Base-by-base conservation (phyloP, 2,329 filamentous ascomycete species). In the Stagonosporopsis cucurbitacearum region DNA sequence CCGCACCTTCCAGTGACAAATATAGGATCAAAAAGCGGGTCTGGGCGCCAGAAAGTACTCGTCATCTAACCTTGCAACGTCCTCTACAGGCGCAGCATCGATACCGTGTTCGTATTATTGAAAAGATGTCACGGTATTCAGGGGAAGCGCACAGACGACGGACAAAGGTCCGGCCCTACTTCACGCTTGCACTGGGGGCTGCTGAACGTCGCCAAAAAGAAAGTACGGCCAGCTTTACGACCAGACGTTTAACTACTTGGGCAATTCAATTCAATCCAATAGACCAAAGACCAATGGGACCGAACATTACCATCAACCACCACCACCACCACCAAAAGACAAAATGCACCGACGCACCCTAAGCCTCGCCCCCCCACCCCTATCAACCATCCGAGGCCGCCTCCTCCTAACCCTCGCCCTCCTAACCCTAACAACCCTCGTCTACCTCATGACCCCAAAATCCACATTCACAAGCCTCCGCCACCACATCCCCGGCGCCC, bases 111-210 rank as follows among this genome's bases (percentile, higher is more conserved):
- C 50, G 36, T 36, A 22, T 46, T 45, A n/a, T n/a, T n/a, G n/a
- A 3, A 32, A 32, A 2, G 30, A 32, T 6, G 30, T n/a, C n/a
- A n/a, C n/a, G n/a, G n/a, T 8, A 30, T n/a, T 43, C 40, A 54
- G 33, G 52, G 52, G 52, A 54, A 41, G 28, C 45, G 52, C 52
- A 54, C 52, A 54, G 52, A 54, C 52, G 26, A 45, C 52, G 51
- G 51, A 45, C 45, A 9, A 28, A 33, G 15, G 33, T 54, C 40
- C 52, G 52, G 45, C 32, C 40, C 28, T 45, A 45, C 22, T 54
- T 35, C 33, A 17, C 11, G 4, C 17, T 9, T 37, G 13, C 35
- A 33, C n/a, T 17, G 4, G 23, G 23, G 9, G 17, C 40, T 8
- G 13, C 30, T 6, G n/a, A 39, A 49, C 25, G n/a, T 33, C 25